Conservation (phyloP, 345 rosid species). For the Carallia brachiata region DNA sequence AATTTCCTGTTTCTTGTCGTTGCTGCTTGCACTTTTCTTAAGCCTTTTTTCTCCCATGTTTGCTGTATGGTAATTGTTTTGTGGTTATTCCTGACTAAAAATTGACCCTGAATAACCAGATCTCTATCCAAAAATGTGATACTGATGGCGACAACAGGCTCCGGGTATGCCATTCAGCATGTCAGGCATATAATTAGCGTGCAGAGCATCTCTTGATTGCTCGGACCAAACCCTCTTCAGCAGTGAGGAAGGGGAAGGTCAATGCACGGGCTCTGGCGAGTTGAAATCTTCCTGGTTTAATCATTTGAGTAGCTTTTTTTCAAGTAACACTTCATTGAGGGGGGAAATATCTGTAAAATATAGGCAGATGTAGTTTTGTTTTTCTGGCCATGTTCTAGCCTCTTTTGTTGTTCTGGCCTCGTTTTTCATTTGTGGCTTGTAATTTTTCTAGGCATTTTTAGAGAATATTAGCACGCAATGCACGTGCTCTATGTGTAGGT, state of each 20-base stretch:
- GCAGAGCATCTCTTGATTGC: constrained; percentile 98
- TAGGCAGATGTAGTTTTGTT: constrained; percentile 15
- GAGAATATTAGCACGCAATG: constrained; percentile 10
- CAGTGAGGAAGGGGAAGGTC: constrained; percentile 61
- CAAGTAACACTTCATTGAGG: constrained; percentile 17
- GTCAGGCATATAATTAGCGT: constrained; percentile 84
- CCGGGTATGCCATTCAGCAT: constrained; percentile 92
- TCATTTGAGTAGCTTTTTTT: constrained; percentile 41
- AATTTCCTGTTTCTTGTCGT: constrained; percentile 12
- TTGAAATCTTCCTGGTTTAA: constrained; percentile 50
- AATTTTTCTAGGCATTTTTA: constrained; percentile 19
- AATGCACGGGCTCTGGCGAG: constrained; percentile 85
- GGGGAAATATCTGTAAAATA: constrained; percentile 27
- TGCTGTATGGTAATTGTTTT: background rate
- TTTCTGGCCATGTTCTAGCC: too few species aligned
- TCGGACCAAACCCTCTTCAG: constrained; percentile 95
- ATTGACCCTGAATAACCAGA: constrained; percentile 41
- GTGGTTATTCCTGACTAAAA: background rate
- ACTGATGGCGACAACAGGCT: constrained; percentile 91
- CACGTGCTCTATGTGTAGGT: constrained; percentile 20
- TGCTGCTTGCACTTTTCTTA: background rate
- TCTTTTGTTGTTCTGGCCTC: too few species aligned
- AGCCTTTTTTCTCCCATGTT: too few species aligned
- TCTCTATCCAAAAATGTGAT: constrained; percentile 96
- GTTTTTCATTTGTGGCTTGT: constrained; percentile 7